A percentile compares a stretch with the other conserved stretches of the same genome.
phyloP scores from a whole-genome alignment of 345 rosid genomes.

The Noccaea bulbosa region DNA sequence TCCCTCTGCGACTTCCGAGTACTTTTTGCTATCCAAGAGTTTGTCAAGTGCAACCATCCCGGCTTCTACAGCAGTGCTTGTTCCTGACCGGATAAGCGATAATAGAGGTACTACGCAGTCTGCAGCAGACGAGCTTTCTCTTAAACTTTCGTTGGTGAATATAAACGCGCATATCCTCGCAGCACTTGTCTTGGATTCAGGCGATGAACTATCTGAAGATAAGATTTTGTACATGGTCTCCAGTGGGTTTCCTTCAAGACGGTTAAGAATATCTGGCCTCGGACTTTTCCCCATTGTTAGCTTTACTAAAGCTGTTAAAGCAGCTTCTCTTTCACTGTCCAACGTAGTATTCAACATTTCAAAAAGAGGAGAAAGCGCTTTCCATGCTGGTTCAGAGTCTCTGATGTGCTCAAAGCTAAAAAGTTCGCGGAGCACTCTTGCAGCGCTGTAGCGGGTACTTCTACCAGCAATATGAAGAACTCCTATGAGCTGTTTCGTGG shows the following conservation, averaged over 20 bases:
- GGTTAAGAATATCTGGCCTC: constrained; percentile 53
- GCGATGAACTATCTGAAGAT: constrained; percentile 58
- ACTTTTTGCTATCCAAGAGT: constrained; percentile 65
- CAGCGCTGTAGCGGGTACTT: constrained; percentile 71
- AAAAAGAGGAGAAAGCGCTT: constrained; percentile 69
- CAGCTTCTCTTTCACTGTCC: constrained; percentile 70
- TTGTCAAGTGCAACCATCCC: constrained; percentile 77
- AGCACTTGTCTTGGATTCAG: constrained; percentile 70
- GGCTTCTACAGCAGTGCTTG: constrained; percentile 54
- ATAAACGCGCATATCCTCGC: constrained; percentile 68
- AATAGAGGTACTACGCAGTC: constrained; percentile 70
- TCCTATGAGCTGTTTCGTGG: constrained; percentile 74
- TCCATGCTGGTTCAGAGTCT: constrained; percentile 72
- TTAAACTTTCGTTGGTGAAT: constrained; percentile 53
- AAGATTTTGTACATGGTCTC: constrained; percentile 63
- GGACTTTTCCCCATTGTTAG: constrained; percentile 61
- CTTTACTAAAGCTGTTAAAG: constrained; percentile 70
- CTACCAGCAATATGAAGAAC: constrained; percentile 68
- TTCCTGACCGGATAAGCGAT: constrained; percentile 61
- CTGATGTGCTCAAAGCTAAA: constrained; percentile 68
- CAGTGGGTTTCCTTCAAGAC: constrained; percentile 68
- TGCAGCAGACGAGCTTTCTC: constrained; percentile 57
- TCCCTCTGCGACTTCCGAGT: constrained; percentile 58
- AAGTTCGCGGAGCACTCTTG: constrained; percentile 75
- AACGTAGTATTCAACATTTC: constrained; percentile 75